Percentiles rank a stretch among this genome's conserved stretches.
phyloP scores from a whole-genome alignment of 306 rosid genomes.

The Aeschynomene evenia region DNA sequence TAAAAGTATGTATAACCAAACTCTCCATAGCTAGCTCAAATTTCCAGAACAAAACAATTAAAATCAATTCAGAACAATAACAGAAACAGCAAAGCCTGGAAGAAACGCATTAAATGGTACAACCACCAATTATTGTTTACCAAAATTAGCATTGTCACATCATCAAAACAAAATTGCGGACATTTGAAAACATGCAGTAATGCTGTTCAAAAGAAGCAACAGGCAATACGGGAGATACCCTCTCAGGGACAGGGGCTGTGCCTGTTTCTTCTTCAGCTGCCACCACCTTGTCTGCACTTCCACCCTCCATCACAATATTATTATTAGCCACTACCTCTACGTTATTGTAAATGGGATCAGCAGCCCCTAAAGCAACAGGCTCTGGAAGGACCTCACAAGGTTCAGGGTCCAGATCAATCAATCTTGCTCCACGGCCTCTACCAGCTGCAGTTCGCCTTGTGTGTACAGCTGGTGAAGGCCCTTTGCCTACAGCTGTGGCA shows the following conservation, averaged over 20 bases:
- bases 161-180: slow-evolving; percentile 9
- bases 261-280: slow-evolving; percentile 80
- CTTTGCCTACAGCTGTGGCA: slow-evolving; percentile 74
- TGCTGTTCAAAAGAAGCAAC: slow-evolving; percentile 21
- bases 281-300: slow-evolving; percentile 68
- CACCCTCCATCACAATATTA: slow-evolving; percentile 75
- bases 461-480: slow-evolving; percentile 73
- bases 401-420: slow-evolving; percentile 78
- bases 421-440: slow-evolving; percentile 90
- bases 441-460: slow-evolving; percentile 84
- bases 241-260: slow-evolving; percentile 81
- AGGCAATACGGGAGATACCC: slow-evolving; percentile 51
- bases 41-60: slow-evolving; percentile 14
- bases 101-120: not conserved
- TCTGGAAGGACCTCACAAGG: slow-evolving; percentile 68
- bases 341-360: slow-evolving; percentile 54
- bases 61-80: slow-evolving; percentile 1
- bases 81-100: not conserved
- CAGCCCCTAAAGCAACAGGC: slow-evolving; percentile 63
- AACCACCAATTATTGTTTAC: not conserved
- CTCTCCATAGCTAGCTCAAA: not conserved
- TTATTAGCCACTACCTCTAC: slow-evolving; percentile 70
- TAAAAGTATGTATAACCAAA: not conserved
- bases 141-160: slow-evolving; percentile 16
- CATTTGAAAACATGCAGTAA: slow-evolving; percentile 22